Base-by-base conservation (phyloP, 768 basidiomycete genomes). In the Kwoniella heveanensis region DNA sequence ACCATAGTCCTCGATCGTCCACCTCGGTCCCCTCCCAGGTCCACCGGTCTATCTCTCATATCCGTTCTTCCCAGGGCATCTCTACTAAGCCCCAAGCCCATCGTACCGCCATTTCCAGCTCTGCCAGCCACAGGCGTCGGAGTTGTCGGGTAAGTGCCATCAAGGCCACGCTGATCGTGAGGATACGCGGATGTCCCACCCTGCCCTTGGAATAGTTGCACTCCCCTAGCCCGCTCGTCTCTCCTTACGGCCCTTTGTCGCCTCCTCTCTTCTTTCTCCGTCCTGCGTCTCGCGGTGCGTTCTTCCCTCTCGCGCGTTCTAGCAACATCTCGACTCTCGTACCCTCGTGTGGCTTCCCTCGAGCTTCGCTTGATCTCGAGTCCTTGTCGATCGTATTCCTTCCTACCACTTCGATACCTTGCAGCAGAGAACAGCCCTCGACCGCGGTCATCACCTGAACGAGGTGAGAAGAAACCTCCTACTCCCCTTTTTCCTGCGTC, bases 211-310 rank as follows among this genome's bases (percentile, higher is more conserved):
- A 29, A 13, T 22, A 36, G 57, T n/a, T 30, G 17, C 10, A 2
- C 52, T 17, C 25, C 47, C 48, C 21, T 57, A 13, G 56, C 49
- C 2, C 58, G 27, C 50, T 51, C 22, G 44, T 61, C 60, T 22
- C 60, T 44, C 15, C 30, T 52, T 4, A 46, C 25, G 1, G 60
- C 36, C 25, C 60, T 37, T 22, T 61, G 50, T 47, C 52, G 44
- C 30, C 60, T 44, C 39, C 60, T 54, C 25, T 58, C 57, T 22
- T 58, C 57, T 27, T 58, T 58, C 36, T 58, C 57, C 26, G 13
- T 61, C 36, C 53, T 27, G 37, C 49, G 52, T 15, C 27, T 22
- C n/a, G 25, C 44, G 15, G 48, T 49, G n/a, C 29, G 19, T 37
- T 57, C 32, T 10, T 37, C 30, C 44, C 26, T 59, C 10, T 59